Evolutionary conservation across 805 yeast species (phyloP).

Genomic region (Candida rishiriensis): DNA sequence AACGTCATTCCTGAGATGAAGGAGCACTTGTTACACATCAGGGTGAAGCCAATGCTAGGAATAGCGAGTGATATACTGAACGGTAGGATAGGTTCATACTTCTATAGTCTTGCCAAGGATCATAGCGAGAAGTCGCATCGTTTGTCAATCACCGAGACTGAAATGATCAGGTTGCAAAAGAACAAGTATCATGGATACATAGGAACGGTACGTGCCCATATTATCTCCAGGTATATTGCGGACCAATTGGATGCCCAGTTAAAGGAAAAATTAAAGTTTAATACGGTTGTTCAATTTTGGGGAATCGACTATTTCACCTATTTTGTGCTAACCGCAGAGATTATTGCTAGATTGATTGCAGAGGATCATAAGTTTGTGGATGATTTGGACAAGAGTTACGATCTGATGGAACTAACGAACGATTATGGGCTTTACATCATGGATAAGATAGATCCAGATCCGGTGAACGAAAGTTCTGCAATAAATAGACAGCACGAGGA

Average conservation of each 20-base stretch:
- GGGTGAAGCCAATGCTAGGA: slow-evolving; percentile 5
- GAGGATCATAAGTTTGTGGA: slow-evolving; percentile 36
- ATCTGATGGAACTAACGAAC: slow-evolving; percentile 40
- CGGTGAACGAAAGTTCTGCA: not conserved
- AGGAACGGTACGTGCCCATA: slow-evolving; percentile 54
- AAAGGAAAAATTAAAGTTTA: slow-evolving; percentile 23
- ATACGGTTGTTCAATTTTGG: slow-evolving; percentile 57
- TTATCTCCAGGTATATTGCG: slow-evolving; percentile 42
- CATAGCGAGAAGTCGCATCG: slow-evolving; percentile 35
- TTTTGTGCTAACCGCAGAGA: slow-evolving; percentile 61
- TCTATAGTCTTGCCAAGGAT: slow-evolving; percentile 45
- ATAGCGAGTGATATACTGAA: slow-evolving; percentile 23
- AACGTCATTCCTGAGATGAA: slow-evolving; percentile 11
- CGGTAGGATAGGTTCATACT: slow-evolving; percentile 43
- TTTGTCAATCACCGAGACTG: slow-evolving; percentile 41
- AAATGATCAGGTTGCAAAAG: slow-evolving; percentile 44
- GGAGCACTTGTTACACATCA: slow-evolving; percentile 3
- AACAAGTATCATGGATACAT: slow-evolving; percentile 53
- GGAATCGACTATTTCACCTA: slow-evolving; percentile 49
- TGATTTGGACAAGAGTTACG: slow-evolving; percentile 41
- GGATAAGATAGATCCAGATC: slow-evolving; percentile 22
- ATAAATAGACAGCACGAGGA: too few relatives aligned
- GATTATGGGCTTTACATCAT: slow-evolving; percentile 33
- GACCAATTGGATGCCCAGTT: slow-evolving; percentile 30
- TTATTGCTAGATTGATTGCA: slow-evolving; percentile 46